Evolutionary conservation across 2,329 filamentous ascomycete species (phyloP), one percentile per base, ranked within the genome.

Genomic region (Pseudogymnoascus sp.): DNA sequence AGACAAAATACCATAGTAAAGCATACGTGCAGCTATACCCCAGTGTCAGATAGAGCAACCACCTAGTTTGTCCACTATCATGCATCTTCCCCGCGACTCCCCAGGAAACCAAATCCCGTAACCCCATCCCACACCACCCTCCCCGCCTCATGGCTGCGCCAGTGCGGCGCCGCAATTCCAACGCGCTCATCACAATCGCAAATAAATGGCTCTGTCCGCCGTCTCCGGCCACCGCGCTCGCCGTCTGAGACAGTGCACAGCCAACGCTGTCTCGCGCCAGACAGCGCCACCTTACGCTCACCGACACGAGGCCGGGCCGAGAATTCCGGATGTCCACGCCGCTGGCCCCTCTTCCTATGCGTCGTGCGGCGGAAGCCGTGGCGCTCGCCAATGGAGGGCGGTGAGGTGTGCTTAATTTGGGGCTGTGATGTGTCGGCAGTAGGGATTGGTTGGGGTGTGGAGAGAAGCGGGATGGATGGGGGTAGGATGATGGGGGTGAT

Each of bases 331-430:
- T 55, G 48, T 55, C 48, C n/a, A 33, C 48, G 48, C 27, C 27
- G 27, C 29, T 29, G 33, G 48, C 48, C 29, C 27, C 27, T 55
- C 48, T 15, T 9, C n/a, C n/a, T 4, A 33, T 17, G 9, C 15
- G 48, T n/a, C 48, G 29, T 33, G 29, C 27, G 8, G 33, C 27
- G 5, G 12, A 55, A n/a, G 29, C 48, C 48, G 9, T 12, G 15
- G 27, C 27, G n/a, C 27, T 55, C 9, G 29, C 48, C 48, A 55
- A 55, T 55, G 48, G 48, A 29, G 48, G 48, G 48, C 48, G 27
- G 44, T 55, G 48, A 55, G 48, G 27, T 33, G 48, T 55, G 48
- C 29, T 55, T 55, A 55, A 55, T 55, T 55, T 55, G 48, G 48
- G 48, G 15, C 27, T 55, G 48, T 55, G 48, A 33, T 55, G 48